Evolutionary conservation across 495 filamentous ascomycete species (phyloP), one percentile per base, ranked within the genome.

Genomic region (Aspergillus saccharolyticus): DNA sequence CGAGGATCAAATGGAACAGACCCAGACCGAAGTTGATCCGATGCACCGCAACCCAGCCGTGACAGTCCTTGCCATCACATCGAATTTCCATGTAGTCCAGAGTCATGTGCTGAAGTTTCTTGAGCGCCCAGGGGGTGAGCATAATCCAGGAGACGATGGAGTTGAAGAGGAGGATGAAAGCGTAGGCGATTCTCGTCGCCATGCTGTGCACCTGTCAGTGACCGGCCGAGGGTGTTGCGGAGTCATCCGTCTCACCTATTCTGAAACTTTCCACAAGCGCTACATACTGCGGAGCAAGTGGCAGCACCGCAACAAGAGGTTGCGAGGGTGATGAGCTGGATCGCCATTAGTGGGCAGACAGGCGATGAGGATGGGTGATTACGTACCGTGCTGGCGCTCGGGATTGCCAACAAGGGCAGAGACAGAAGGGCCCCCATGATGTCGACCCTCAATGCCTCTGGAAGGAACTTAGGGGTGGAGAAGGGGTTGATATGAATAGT

Each of bases 101-200:
- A 25, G 91, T 93, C 48, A 97, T 72, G 60, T 93, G 83, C 68
- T 96, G 85, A 10, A 98, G 78, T 67, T 97, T 97, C 65, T 96
- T 91, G 70, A 97, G 86, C 16, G 94, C 94, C 94, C 95, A 98
- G 58, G 91, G 90, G 9, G 94, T 97, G 80, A 97, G 92, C 91
- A 97, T 96, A 33, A 98, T 89, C 94, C 94, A 98, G 25, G 95
- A 93, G 47, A 96, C 69, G 59, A 97, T 96, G 47, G 91, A 96
- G 82, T 98, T 97, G 75, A 96, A 72, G 60, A 97, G 83, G 54
- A 98, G 90, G 65, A 98, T 88, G 68, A 97, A 84, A 62, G 95
- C 94, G 74, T 97, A 98, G 66, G 89, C 92, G 73, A 98, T 96
- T 76, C 94, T 87, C 66, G 94, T 98, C 39, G 92, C 91, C 76